These are phyloP conservation scores for Cynanchum wilfordii DNA, from an alignment of 257 asterid species.

Conservation along the genomic window DNA sequence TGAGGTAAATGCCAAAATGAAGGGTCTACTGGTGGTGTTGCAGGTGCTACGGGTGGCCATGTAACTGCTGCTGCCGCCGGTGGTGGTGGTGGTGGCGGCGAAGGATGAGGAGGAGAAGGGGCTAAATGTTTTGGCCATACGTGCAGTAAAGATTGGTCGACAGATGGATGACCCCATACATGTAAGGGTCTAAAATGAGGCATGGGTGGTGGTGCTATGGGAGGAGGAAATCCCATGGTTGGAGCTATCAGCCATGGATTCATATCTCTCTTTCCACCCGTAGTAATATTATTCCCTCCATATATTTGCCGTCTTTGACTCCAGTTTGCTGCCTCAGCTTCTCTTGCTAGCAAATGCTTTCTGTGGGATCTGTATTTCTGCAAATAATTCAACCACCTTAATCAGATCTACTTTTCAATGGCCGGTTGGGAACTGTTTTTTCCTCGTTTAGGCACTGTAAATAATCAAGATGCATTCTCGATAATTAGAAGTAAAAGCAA, in stretches of 20 bases:
- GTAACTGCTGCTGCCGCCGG: not conserved
- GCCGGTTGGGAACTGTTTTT: not conserved
- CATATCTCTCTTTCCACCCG: constrained; percentile 45
- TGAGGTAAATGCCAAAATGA: constrained; percentile 60
- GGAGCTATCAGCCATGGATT: constrained; percentile 55
- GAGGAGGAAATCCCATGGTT: constrained; percentile 66
- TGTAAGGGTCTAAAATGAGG: constrained; percentile 76
- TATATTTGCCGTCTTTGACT: constrained; percentile 56
- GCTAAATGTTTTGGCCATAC: constrained; percentile 75
- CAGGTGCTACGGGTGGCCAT: constrained; percentile 1
- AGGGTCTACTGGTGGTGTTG: constrained; percentile 39
- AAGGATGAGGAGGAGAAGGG: constrained; percentile 33
- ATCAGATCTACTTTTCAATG: not conserved
- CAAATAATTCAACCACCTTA: constrained; percentile 4
- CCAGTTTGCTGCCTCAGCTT: constrained; percentile 84
- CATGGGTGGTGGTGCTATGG: constrained; percentile 34
- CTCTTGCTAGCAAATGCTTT: constrained; percentile 71
- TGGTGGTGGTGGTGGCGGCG: constrained; percentile 24
- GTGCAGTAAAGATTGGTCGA: constrained; percentile 70
- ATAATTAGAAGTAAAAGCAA: not conserved
- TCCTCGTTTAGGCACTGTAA: not conserved
- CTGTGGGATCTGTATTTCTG: constrained; percentile 89
- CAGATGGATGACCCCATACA: constrained; percentile 94
- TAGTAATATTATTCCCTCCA: constrained; percentile 24
- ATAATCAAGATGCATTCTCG: not conserved